Evolutionary conservation across 768 basidiomycete genomes (phyloP).

Genomic region (Boletus rex-veris): DNA sequence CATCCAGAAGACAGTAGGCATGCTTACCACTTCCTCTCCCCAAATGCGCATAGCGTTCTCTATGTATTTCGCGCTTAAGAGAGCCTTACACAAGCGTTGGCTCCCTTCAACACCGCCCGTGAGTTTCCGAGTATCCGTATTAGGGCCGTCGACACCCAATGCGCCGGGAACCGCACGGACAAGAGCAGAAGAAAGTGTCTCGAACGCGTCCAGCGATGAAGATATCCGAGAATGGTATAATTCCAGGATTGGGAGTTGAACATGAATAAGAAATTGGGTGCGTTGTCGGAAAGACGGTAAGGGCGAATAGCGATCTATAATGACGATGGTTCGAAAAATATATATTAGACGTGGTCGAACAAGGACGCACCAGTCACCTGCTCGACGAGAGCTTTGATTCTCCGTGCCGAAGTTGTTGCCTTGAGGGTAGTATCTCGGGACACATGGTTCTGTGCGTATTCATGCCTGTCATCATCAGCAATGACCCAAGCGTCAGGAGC

Average conservation of each 20-base stretch:
- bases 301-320: slow-evolving; percentile 82
- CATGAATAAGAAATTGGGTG: slow-evolving; percentile 74
- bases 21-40: slow-evolving; percentile 85
- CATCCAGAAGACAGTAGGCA: neutral
- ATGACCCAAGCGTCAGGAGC: slow-evolving; percentile 85
- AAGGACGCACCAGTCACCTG: slow-evolving; percentile 76
- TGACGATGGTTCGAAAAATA: neutral
- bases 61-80: slow-evolving; percentile 77
- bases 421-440: slow-evolving; percentile 41
- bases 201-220: slow-evolving; percentile 89
- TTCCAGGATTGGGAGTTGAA: slow-evolving; percentile 84
- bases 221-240: slow-evolving; percentile 74
- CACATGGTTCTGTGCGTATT: slow-evolving; percentile 30
- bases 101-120: slow-evolving; percentile 84
- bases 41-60: slow-evolving; percentile 67
- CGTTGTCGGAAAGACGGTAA: slow-evolving; percentile 76
- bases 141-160: slow-evolving; percentile 49
- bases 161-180: slow-evolving; percentile 92
- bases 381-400: slow-evolving; percentile 81
- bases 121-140: slow-evolving; percentile 54
- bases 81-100: slow-evolving; percentile 80
- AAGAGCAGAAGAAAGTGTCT: slow-evolving; percentile 83
- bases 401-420: slow-evolving; percentile 80
- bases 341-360: neutral
- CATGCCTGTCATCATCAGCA: slow-evolving; percentile 57